These are phyloP conservation scores for Butyriboletus appendiculatus DNA, from an alignment of 1,284 basidiomycete genomes.

Conservation along the genomic window DNA sequence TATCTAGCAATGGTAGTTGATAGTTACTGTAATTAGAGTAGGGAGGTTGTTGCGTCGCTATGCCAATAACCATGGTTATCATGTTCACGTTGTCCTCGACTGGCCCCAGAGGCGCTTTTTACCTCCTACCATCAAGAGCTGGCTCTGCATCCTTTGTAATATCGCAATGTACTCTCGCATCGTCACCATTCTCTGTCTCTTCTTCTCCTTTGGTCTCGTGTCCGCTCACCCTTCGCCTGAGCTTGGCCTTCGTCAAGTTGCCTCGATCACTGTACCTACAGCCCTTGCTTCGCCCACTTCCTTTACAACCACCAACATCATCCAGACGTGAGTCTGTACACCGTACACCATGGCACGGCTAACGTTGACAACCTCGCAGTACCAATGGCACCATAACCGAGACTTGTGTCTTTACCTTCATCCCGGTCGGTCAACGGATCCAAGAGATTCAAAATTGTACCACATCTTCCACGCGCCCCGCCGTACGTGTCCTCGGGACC, in stretches of 20 bases:
- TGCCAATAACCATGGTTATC: slow-evolving; percentile 15
- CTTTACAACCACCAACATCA: slow-evolving; percentile 25
- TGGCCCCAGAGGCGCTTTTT: background rate
- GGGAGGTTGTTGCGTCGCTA: slow-evolving; percentile 18
- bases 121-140: slow-evolving; percentile 26
- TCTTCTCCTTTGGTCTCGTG: slow-evolving; percentile 17
- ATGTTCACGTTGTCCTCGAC: background rate
- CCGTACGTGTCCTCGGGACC: slow-evolving; percentile 3
- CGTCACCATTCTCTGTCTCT: slow-evolving; percentile 18
- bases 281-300: slow-evolving; percentile 30
- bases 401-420: slow-evolving; percentile 65
- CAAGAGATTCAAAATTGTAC: slow-evolving; percentile 62
- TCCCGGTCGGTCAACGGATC: slow-evolving; percentile 56
- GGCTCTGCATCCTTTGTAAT: slow-evolving; percentile 27
- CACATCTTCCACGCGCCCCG: slow-evolving; percentile 22
- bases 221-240: slow-evolving; percentile 24
- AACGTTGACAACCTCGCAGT: slow-evolving; percentile 18
- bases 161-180: slow-evolving; percentile 23
- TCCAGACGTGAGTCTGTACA: slow-evolving; percentile 30
- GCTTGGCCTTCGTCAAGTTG: slow-evolving; percentile 23
- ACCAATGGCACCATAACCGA: slow-evolving; percentile 54
- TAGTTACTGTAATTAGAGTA: background rate
- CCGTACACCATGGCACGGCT: background rate
- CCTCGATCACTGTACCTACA: slow-evolving; percentile 21
- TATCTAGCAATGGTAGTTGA: slow-evolving; percentile 1